Conservation (phyloP, 768 basidiomycete species). For the Suillus variegatus region DNA sequence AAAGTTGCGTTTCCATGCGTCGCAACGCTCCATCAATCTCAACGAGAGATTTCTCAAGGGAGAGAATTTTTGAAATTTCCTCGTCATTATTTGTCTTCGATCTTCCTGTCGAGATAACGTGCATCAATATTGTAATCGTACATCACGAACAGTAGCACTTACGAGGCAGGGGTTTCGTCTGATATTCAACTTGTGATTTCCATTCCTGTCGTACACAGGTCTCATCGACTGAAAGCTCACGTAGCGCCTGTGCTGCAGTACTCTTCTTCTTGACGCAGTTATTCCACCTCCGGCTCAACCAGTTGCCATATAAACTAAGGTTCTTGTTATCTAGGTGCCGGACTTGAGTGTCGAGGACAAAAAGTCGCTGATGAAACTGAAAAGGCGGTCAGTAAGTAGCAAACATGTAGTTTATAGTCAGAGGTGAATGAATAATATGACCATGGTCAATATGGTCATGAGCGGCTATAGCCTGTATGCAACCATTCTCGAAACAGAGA, state of each 20-base stretch:
- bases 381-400: neutral
- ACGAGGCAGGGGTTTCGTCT: slow-evolving; percentile 3
- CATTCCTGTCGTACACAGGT: slow-evolving; percentile 6
- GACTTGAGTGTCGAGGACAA: slow-evolving; percentile 28
- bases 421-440: neutral
- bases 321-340: slow-evolving; percentile 16
- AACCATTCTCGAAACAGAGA: neutral
- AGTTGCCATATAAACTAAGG: slow-evolving; percentile 14
- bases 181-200: slow-evolving; percentile 5
- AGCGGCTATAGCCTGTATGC: slow-evolving; percentile 6
- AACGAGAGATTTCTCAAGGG: neutral
- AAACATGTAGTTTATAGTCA: slow-evolving; percentile 17
- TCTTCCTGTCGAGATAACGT: neutral
- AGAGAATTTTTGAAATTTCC: neutral
- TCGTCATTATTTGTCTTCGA: neutral
- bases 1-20: neutral
- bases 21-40: neutral
- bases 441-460: slow-evolving; percentile 7
- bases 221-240: neutral
- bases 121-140: neutral
- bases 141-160: neutral
- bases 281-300: slow-evolving; percentile 14
- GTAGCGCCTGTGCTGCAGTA: neutral
- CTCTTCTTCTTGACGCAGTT: slow-evolving; percentile 12
- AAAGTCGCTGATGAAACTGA: slow-evolving; percentile 31